Conservation (phyloP, 2,329 filamentous ascomycete genomes). For the Beauveria caledonica region DNA sequence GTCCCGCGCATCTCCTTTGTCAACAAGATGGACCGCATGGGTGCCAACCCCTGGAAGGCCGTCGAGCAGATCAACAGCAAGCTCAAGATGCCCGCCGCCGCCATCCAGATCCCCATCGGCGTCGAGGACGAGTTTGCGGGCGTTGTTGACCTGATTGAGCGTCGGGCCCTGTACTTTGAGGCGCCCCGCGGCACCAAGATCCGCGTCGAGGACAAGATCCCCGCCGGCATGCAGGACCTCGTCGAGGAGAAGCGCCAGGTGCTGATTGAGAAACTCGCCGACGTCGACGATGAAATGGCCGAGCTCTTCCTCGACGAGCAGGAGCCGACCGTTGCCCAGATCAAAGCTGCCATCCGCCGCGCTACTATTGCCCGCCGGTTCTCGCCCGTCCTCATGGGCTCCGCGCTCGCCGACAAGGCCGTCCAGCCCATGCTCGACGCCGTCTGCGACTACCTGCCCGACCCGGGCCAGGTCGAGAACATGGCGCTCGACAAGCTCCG, state of each 20-base stretch:
- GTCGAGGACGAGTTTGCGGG: conserved; percentile 86
- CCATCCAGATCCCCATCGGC: conserved; percentile 90
- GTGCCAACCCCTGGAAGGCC: conserved; percentile 94
- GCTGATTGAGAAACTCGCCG: conserved; percentile 89
- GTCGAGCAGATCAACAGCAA: conserved; percentile 97
- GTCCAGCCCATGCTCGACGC: conserved; percentile 96
- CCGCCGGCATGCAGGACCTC: conserved; percentile 66
- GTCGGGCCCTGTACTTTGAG: conserved; percentile 91
- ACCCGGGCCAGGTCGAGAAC: conserved; percentile 84
- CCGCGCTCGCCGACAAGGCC: conserved; percentile 86
- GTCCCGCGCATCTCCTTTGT: conserved; percentile 92
- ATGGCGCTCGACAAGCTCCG: conserved; percentile 76
- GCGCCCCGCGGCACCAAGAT: conserved; percentile 73
- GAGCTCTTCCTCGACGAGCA: conserved; percentile 87
- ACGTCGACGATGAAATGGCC: conserved; percentile 96
- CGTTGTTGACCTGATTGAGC: conserved; percentile 84
- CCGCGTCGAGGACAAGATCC: conserved; percentile 69
- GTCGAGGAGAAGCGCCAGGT: conserved; percentile 74
- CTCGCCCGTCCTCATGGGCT: conserved; percentile 92
- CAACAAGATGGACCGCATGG: conserved; percentile 99
- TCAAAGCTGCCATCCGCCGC: conserved; percentile 85
- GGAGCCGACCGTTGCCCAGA: conserved; percentile 69
- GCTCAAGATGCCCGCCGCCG: conserved; percentile 84
- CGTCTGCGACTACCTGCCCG: conserved; percentile 91
- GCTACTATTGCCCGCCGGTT: conserved; percentile 87